These are phyloP conservation scores for Pseudogymnoascus sp. DNA, from an alignment of 2,329 filamentous ascomycete species.

Conservation along the genomic window DNA sequence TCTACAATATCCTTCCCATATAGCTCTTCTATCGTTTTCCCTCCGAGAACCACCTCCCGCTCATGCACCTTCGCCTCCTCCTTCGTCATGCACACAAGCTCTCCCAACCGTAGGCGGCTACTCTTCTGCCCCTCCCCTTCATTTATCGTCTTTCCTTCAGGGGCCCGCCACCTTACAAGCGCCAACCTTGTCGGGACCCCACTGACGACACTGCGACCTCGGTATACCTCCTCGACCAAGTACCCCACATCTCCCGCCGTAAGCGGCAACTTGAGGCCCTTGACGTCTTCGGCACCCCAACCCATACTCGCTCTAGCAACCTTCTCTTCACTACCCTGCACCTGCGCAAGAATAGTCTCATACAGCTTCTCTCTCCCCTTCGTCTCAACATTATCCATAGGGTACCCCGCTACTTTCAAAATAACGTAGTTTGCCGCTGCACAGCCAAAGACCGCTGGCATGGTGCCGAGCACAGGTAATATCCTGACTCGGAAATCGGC, in stretches of 20 bases:
- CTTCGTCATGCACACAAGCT: slow-evolving; percentile 87
- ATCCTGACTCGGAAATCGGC: slow-evolving; percentile 94
- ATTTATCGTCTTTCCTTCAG: slow-evolving; percentile 50
- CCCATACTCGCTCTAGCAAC: slow-evolving; percentile 47
- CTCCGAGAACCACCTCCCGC: slow-evolving; percentile 64
- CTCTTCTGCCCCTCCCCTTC: slow-evolving; percentile 66
- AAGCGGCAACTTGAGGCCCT: slow-evolving; percentile 72
- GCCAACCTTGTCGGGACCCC: slow-evolving; percentile 71
- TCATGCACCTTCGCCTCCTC: slow-evolving; percentile 79
- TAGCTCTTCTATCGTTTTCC: slow-evolving; percentile 58
- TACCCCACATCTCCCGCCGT: slow-evolving; percentile 77
- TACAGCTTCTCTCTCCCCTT: slow-evolving; percentile 90
- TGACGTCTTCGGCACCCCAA: slow-evolving; percentile 34
- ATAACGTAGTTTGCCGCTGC: slow-evolving; percentile 90
- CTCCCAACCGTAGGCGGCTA: slow-evolving; percentile 56
- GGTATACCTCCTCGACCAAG: slow-evolving; percentile 80
- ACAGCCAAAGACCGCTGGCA: slow-evolving; percentile 94
- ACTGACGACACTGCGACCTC: slow-evolving; percentile 72
- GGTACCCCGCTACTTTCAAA: slow-evolving; percentile 71
- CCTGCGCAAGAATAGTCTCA: slow-evolving; percentile 64
- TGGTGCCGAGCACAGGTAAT: slow-evolving; percentile 85
- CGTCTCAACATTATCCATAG: slow-evolving; percentile 69
- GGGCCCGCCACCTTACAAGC: slow-evolving; percentile 72
- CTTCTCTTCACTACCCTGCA: slow-evolving; percentile 75
- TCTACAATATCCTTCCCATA: slow-evolving; percentile 62